These are phyloP conservation scores for Megacollybia platyphylla DNA, from an alignment of 1,284 basidiomycete species.

Conservation along the genomic window DNA sequence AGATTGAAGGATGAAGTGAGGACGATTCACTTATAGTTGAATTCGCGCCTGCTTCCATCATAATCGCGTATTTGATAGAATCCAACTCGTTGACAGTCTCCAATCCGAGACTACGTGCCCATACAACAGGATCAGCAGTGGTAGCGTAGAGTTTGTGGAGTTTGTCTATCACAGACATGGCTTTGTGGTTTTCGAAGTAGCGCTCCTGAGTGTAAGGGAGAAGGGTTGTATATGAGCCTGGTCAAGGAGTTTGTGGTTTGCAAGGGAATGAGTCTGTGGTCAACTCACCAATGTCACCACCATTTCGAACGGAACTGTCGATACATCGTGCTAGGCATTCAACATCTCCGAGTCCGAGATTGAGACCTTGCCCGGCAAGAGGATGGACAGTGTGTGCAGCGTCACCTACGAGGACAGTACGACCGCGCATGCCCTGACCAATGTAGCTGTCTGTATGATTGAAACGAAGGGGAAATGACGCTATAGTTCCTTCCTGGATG, in stretches of 20 bases:
- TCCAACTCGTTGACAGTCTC: conserved; percentile 87
- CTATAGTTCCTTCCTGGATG: conserved; percentile 68
- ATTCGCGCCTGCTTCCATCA: conserved; percentile 65
- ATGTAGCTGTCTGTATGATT: conserved; percentile 85
- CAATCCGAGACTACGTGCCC: conserved; percentile 78
- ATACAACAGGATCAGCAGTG: conserved; percentile 60
- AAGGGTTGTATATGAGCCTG: conserved; percentile 72
- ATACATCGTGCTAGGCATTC: conserved; percentile 58
- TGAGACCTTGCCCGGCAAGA: conserved; percentile 94
- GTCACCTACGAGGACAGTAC: conserved; percentile 89
- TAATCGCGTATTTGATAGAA: conserved; percentile 68
- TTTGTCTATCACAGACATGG: conserved; percentile 80
- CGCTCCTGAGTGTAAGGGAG: conserved; percentile 68
- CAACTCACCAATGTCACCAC: conserved; percentile 69
- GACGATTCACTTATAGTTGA: neutral
- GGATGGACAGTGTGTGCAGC: conserved; percentile 95
- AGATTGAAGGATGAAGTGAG: neutral
- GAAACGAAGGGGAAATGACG: conserved; percentile 84
- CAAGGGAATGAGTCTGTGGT: neutral
- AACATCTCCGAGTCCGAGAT: conserved; percentile 85
- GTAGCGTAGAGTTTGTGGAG: conserved; percentile 76
- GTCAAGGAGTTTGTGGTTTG: neutral
- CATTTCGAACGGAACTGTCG: conserved; percentile 37
- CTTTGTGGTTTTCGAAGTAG: conserved; percentile 76
- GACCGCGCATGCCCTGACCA: conserved; percentile 49